Evolutionary conservation across 2,329 filamentous ascomycete genomes (phyloP).

Genomic region (Ophiostoma quercus): DNA sequence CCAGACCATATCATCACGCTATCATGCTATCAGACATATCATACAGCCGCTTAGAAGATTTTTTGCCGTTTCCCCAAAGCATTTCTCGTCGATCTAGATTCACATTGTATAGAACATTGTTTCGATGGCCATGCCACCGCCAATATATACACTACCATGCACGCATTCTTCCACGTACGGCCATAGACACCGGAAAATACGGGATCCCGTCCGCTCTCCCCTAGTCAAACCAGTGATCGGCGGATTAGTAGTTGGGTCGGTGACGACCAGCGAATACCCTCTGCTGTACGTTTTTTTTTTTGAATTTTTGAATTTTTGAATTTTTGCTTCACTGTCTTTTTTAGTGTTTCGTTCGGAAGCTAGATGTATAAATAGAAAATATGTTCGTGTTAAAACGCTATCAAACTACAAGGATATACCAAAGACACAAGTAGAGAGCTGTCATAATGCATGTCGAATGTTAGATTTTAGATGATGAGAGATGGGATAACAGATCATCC

Average conservation of each 20-base stretch:
- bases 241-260: too few relatives aligned
- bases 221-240: too few relatives aligned
- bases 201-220: too few relatives aligned
- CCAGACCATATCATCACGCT: background rate
- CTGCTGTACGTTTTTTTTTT: too few relatives aligned
- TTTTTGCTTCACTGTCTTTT: too few relatives aligned
- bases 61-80: background rate
- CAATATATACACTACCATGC: too few relatives aligned
- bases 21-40: constrained; percentile 7
- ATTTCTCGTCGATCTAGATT: background rate
- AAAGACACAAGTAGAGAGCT: background rate
- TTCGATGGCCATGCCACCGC: too few relatives aligned
- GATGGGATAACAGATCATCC: background rate
- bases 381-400: background rate
- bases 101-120: background rate
- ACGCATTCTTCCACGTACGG: too few relatives aligned
- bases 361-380: background rate
- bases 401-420: background rate
- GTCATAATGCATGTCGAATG: background rate
- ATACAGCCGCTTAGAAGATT: background rate
- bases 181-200: too few relatives aligned
- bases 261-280: too few relatives aligned
- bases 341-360: too few relatives aligned
- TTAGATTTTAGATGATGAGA: background rate
- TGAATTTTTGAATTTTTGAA: too few relatives aligned